phyloP scores from a whole-genome alignment of 2,329 filamentous ascomycete genomes.

The Cytospora piceae region DNA sequence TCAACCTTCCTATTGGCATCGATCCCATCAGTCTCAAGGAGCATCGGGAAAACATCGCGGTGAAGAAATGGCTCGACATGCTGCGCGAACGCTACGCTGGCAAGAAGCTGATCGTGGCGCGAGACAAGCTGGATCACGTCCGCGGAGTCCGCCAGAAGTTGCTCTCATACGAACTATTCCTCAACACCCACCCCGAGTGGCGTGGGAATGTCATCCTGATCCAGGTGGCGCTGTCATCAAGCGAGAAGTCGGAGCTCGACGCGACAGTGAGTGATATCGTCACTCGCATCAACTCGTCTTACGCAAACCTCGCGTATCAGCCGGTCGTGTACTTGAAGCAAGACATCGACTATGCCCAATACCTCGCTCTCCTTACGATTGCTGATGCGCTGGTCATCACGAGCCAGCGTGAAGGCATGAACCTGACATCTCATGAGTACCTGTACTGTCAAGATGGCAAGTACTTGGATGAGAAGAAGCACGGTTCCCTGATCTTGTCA shows the following conservation, averaged over 20 bases:
- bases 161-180: constrained; percentile 87
- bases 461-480: constrained; percentile 70
- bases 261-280: constrained; percentile 92
- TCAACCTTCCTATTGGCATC: constrained; percentile 85
- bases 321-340: constrained; percentile 93
- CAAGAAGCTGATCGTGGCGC: constrained; percentile 88
- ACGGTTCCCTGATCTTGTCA: constrained; percentile 87
- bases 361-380: constrained; percentile 86
- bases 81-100: constrained; percentile 84
- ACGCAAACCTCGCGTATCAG: constrained; percentile 89
- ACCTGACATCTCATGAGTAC: constrained; percentile 92
- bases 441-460: constrained; percentile 89
- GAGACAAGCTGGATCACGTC: constrained; percentile 92
- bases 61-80: constrained; percentile 76
- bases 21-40: constrained; percentile 76
- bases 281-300: constrained; percentile 88
- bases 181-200: constrained; percentile 93
- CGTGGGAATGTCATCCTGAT: constrained; percentile 86
- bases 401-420: constrained; percentile 96
- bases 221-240: constrained; percentile 89
- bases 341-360: constrained; percentile 90
- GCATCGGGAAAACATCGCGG: constrained; percentile 72
- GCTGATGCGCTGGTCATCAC: constrained; percentile 94
- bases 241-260: constrained; percentile 85
- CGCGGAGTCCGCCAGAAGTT: constrained; percentile 93